Percentiles rank a stretch among this genome's conserved stretches.
Conservation (phyloP, 1,284 basidiomycete genomes). For the Cryptococcus sp. region DNA sequence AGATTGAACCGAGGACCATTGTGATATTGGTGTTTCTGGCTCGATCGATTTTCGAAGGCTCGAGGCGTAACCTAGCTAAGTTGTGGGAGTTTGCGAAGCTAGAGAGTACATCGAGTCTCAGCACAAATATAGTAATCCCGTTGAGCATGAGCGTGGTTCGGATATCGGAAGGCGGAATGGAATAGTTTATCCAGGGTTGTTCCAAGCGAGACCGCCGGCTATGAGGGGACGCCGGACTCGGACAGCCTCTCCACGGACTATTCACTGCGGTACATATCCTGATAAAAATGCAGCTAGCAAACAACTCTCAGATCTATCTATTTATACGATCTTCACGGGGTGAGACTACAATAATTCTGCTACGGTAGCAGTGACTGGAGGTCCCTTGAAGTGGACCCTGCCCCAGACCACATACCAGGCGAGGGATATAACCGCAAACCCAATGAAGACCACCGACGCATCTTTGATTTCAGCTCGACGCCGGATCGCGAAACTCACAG, state of each 20-base stretch:
- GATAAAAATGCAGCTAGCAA: too few species aligned
- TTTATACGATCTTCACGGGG: too few species aligned
- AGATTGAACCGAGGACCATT: constrained; percentile 5
- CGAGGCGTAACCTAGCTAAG: too few species aligned
- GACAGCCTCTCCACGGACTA: too few species aligned
- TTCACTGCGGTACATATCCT: too few species aligned
- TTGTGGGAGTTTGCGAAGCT: too few species aligned
- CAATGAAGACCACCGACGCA: constrained; percentile 60
- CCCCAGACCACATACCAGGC: constrained; percentile 56
- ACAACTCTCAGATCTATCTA: neutral
- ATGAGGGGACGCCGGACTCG: neutral
- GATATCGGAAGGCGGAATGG: neutral
- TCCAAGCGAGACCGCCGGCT: neutral
- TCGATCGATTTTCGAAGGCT: too few species aligned
- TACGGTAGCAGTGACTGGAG: constrained; percentile 14
- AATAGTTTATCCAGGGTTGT: neutral
- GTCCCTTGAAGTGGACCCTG: constrained; percentile 36
- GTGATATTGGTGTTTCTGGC: neutral
- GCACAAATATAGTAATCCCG: too few species aligned
- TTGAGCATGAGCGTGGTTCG: too few species aligned
- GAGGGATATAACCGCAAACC: constrained; percentile 55
- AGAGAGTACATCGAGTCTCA: too few species aligned
- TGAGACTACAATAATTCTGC: neutral
- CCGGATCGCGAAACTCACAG: constrained; percentile 9
- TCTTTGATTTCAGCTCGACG: constrained; percentile 21